Evolutionary conservation across 805 yeast genomes (phyloP), one percentile per base, ranked within the genome.

Genomic region (Lachancea lanzarotensis): DNA sequence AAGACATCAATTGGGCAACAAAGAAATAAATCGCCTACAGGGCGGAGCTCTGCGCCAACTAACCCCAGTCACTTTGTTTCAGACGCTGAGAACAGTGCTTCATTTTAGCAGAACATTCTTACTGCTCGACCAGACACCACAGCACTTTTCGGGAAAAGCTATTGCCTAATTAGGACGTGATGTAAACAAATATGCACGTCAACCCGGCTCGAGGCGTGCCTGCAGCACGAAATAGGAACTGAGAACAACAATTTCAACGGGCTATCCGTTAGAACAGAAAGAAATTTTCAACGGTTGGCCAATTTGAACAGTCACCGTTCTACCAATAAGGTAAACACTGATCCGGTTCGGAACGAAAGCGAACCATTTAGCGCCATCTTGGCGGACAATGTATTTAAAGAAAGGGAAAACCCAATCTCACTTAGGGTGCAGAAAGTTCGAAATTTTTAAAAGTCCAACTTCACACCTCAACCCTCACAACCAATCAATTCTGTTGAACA

Each of bases 21-120:
- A 8, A 22, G 25, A 22, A 22, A 22, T 22, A 22, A 22, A 22
- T n/a, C n/a, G n/a, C 25, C 25, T 22, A 6, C 4, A 22, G 25
- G 25, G 25, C 25, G 25, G 25, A 22, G n/a, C n/a, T 8, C 25
- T 22, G 8, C 25, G 25, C 8, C 4, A 22, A 22, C 8, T 22
- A 22, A 22, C 25, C 25, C 25, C 25, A 8, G 25, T 22, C 4
- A 8, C 25, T 22, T 22, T 22, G 25, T 22, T 22, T 22, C 25
- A 22, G 25, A 22, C 8, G 8, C 25, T 6, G 8, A 8, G 13
- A 7, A 29, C 31, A 6, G 31, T 29, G 31, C 31, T 11, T 29
- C 3, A 19, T 32, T 32, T 15, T 7, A 38, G 27, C 40, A 19
- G 40, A 38, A 38, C 18, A 38, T 38, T 38, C 40, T 27, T 38